A percentile compares a stretch with the other conserved stretches of the same genome.
Conservation (phyloP, 176 grass and related monocot genomes). For the Typha latifolia region DNA sequence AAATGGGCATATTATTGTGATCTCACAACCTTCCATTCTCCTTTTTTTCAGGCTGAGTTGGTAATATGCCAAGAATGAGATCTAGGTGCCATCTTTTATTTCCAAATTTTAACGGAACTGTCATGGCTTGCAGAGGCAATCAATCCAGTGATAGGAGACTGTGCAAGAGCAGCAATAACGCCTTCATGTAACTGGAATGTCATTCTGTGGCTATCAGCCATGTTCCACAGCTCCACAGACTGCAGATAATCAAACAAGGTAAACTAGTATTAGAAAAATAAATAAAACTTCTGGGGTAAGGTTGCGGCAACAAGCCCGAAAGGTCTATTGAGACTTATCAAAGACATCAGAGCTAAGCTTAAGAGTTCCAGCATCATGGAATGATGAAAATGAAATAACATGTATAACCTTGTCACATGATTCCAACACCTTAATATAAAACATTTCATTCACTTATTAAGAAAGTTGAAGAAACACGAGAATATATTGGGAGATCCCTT, state of each 20-base stretch:
- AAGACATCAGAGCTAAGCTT: background rate
- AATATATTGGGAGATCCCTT: too few relatives aligned
- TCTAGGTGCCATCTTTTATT: slow-evolving; percentile 18
- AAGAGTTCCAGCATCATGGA: too few relatives aligned
- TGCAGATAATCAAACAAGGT: slow-evolving; percentile 26
- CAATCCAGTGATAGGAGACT: slow-evolving; percentile 33
- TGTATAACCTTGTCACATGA: too few relatives aligned
- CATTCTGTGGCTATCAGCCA: slow-evolving; percentile 39
- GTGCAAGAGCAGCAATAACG: slow-evolving; percentile 55
- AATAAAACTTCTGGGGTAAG: background rate
- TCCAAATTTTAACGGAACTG: slow-evolving; percentile 88
- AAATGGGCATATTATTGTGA: too few relatives aligned
- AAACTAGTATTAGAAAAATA: background rate
- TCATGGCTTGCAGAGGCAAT: slow-evolving; percentile 90
- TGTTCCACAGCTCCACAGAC: slow-evolving; percentile 84
- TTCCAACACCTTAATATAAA: too few relatives aligned
- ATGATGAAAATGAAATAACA: too few relatives aligned
- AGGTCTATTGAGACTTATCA: background rate
- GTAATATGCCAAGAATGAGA: too few relatives aligned
- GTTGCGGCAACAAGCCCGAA: background rate
- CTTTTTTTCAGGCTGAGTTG: too few relatives aligned
- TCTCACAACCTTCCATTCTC: too few relatives aligned
- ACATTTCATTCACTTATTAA: too few relatives aligned
- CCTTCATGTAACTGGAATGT: slow-evolving; percentile 55
- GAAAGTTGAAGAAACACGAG: too few relatives aligned